These are phyloP conservation scores for Pistacia atlantica DNA, from an alignment of 345 rosid genomes.

Conservation along the genomic window DNA sequence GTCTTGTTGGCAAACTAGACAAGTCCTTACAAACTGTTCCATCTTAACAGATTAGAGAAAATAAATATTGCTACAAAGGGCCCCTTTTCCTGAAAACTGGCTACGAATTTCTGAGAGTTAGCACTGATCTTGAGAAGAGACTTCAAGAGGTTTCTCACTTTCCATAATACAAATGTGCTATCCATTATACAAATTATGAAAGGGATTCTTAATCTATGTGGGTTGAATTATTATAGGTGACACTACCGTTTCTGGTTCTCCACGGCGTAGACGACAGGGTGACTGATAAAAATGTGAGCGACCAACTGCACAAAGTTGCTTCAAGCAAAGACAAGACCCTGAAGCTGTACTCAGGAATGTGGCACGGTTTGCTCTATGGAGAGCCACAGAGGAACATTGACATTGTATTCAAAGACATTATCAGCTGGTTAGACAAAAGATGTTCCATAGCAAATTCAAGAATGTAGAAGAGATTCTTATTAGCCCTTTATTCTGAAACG, in stretches of 20 bases:
- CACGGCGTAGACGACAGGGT: slow-evolving; percentile 84
- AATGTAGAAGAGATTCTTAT: slow-evolving; percentile 18
- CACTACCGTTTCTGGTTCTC: slow-evolving; percentile 70
- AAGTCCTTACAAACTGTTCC: no score
- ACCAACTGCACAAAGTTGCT: slow-evolving; percentile 47
- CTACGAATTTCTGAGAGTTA: slow-evolving; percentile 49
- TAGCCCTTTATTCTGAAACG: neutral
- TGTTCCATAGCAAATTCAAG: slow-evolving; percentile 9
- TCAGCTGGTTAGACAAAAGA: slow-evolving; percentile 58
- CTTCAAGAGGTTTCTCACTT: slow-evolving; percentile 49
- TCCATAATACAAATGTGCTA: neutral
- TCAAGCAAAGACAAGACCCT: slow-evolving; percentile 72
- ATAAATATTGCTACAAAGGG: slow-evolving; percentile 80
- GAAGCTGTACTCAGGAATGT: slow-evolving; percentile 76
- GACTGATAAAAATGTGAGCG: slow-evolving; percentile 58
- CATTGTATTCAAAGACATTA: slow-evolving; percentile 62
- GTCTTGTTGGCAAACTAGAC: no score
- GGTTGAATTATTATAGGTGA: slow-evolving; percentile 35
- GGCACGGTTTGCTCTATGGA: slow-evolving; percentile 86
- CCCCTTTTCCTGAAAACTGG: slow-evolving; percentile 76
- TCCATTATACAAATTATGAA: no score
- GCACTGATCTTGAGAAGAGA: slow-evolving; percentile 62
- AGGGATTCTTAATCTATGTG: no score
- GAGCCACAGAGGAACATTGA: slow-evolving; percentile 56
- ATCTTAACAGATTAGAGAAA: slow-evolving; percentile 55